A percentile compares a stretch with the other conserved stretches of the same genome.
Conservation (phyloP, 768 basidiomycete species). For the Xerocomellus dryophilus region DNA sequence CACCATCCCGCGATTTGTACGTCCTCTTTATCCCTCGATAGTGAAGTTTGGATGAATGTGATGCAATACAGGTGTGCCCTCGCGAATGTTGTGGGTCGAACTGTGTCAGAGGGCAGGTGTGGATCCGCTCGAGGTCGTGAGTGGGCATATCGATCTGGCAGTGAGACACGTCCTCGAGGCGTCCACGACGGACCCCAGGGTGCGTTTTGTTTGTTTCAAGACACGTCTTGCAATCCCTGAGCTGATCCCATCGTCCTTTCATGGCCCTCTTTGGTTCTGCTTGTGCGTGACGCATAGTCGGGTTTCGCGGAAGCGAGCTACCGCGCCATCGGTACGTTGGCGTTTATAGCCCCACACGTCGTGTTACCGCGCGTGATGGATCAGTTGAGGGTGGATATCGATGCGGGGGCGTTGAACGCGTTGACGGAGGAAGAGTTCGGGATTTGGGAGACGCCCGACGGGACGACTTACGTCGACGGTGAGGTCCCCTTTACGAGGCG, state of each 20-base stretch:
- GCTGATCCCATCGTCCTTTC: neutral
- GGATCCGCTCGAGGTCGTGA: conserved; percentile 66
- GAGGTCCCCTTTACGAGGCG: neutral
- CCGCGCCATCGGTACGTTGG: conserved; percentile 68
- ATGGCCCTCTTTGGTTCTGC: too few species aligned
- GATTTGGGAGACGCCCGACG: conserved; percentile 84
- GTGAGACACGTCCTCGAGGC: conserved; percentile 49
- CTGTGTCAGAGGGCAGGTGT: conserved; percentile 63
- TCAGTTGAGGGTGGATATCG: conserved; percentile 65
- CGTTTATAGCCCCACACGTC: conserved; percentile 71
- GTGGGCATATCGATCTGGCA: conserved; percentile 46
- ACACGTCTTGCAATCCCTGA: too few species aligned
- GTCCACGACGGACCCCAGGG: conserved; percentile 46
- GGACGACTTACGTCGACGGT: conserved; percentile 82
- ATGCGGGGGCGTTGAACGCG: conserved; percentile 51
- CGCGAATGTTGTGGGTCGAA: conserved; percentile 63
- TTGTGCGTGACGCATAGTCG: conserved; percentile 25
- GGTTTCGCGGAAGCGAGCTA: conserved; percentile 69
- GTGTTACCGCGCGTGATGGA: conserved; percentile 69
- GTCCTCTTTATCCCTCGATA: conserved; percentile 17
- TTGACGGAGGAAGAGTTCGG: conserved; percentile 73
- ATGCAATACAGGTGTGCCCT: conserved; percentile 12
- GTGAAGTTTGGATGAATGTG: neutral
- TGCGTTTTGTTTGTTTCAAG: conserved; percentile 15
- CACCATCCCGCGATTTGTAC: conserved; percentile 69